These are phyloP conservation scores for Stephania japonica DNA, from an alignment of 164 flowering plant species.

Conservation along the genomic window DNA sequence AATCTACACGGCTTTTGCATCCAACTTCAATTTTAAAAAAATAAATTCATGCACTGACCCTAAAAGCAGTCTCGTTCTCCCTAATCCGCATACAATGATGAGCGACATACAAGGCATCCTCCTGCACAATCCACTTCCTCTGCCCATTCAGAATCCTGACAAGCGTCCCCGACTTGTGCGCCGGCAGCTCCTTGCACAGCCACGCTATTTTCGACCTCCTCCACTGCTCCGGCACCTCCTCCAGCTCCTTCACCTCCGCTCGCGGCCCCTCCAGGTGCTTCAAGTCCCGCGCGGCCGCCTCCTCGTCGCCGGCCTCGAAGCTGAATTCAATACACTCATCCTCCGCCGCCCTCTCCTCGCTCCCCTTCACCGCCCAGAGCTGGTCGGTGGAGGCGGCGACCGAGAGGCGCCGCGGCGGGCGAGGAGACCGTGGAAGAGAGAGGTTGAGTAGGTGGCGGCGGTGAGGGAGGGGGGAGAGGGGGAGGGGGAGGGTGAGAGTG, in stretches of 20 bases:
- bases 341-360: slow-evolving; percentile 9
- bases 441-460: background rate
- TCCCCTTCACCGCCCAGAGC: slow-evolving; percentile 13
- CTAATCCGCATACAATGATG: slow-evolving; percentile 84
- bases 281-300: slow-evolving; percentile 25
- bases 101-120: slow-evolving; percentile 64
- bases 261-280: slow-evolving; percentile 30
- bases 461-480: background rate
- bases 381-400: slow-evolving; percentile 36
- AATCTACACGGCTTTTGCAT: no score
- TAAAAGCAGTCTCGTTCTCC: slow-evolving; percentile 63
- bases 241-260: slow-evolving; percentile 65
- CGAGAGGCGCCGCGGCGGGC: background rate
- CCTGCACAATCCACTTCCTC: slow-evolving; percentile 77
- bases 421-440: background rate
- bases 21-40: background rate
- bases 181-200: slow-evolving; percentile 85
- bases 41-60: slow-evolving; percentile 31
- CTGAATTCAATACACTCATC: background rate
- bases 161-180: slow-evolving; percentile 47
- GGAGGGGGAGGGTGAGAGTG: slow-evolving; percentile 16
- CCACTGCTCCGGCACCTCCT: slow-evolving; percentile 88
- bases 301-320: slow-evolving; percentile 23
- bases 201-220: slow-evolving; percentile 76
- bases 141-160: slow-evolving; percentile 64